Percentiles rank a stretch among this genome's conserved stretches.
Evolutionary conservation across 2,329 filamentous ascomycete genomes (phyloP).

Genomic region (Fusarium buharicum): DNA sequence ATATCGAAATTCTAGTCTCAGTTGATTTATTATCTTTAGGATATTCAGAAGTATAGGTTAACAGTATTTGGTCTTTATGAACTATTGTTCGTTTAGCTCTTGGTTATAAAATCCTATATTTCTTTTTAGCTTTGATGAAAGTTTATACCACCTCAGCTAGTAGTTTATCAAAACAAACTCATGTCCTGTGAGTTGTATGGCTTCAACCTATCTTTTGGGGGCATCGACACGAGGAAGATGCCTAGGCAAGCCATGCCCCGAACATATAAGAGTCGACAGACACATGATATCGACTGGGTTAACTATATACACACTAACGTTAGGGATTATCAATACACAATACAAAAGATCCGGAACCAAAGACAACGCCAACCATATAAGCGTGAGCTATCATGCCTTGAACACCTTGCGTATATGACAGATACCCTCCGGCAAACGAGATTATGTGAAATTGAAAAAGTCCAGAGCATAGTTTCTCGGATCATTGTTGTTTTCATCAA

Average conservation of each 20-base stretch:
- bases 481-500: slow-evolving; percentile 22
- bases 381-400: neutral
- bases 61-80: too few relatives aligned
- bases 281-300: neutral
- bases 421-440: neutral
- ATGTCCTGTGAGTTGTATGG: too few relatives aligned
- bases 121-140: too few relatives aligned
- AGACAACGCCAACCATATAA: neutral
- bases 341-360: neutral
- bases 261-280: neutral
- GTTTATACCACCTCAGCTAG: too few relatives aligned
- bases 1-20: too few relatives aligned
- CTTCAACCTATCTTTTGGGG: neutral
- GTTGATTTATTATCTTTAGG: too few relatives aligned
- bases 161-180: too few relatives aligned
- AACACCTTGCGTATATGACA: slow-evolving; percentile 23
- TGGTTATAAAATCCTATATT: neutral
- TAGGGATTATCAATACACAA: neutral
- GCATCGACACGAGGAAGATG: neutral
- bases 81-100: too few relatives aligned
- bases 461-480: slow-evolving; percentile 53
- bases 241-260: neutral
- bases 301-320: neutral
- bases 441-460: slow-evolving; percentile 51
- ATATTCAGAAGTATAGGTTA: too few relatives aligned